Base-by-base conservation (phyloP, 129 eudicot genomes). In the Gnaphalium uliginosum region DNA sequence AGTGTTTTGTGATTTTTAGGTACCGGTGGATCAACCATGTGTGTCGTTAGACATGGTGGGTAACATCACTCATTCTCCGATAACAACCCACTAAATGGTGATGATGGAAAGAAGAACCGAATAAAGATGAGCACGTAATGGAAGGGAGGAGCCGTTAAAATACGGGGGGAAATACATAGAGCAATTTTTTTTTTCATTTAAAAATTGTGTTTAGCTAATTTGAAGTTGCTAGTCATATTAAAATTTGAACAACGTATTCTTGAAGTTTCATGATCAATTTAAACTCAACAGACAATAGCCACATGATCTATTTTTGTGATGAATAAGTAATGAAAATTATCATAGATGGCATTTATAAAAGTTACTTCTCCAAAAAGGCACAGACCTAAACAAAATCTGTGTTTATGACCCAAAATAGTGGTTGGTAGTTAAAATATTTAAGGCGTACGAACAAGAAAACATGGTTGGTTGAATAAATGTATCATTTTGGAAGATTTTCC, bases 1-100 rank as follows among this genome's bases (percentile, higher is more conserved):
- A 11, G 9, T 11, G 26, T 72, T 23, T 29, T 43, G 66, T 51
- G 30, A 67, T 8, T 10, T 57, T 32, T 77, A 85, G 88, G 88
- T 85, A 13, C 88, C 88, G 0, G 72, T 66, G 33, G 86, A 85
- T 70, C 86, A 81, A 74, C 89, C 89, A 7, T 85, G 89, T 72
- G 70, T 85, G 11, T 6, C 88, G 33, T 78, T 85, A 72, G 81
- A 85, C 56, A 85, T 85, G 85, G 83, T 81, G 72, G 88, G 85
- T 48, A 77, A 71, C 69, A 74, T 85, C 63, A 85, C 88, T 43
- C 68, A 48, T 46, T 85, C 89, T 0, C 88, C 88, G 8, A 32
- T 14, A 21, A 63, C 78, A n/a, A 76, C 79, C n/a, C 15, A 25
- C 35, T 72, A 62, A 62, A 29, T 3, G 39, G 53, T 8, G 68